phyloP scores from a whole-genome alignment of 371 early-diverging fungal species.

The Blastocladiella emersonii region DNA sequence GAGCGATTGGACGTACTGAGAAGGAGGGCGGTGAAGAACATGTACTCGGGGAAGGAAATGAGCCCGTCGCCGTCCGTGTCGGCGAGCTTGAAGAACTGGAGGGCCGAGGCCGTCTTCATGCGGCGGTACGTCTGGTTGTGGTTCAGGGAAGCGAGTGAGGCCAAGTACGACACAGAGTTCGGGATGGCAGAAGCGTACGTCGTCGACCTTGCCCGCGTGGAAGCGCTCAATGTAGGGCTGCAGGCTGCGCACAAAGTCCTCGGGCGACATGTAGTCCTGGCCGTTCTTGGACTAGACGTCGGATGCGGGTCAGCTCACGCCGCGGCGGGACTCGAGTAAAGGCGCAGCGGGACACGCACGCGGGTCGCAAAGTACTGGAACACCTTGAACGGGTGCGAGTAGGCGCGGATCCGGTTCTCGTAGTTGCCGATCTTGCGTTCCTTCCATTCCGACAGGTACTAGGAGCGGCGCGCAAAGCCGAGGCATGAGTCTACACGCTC shows the following conservation, averaged over 20 bases:
- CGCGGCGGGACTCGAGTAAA: background rate
- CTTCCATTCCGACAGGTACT: too few species aligned
- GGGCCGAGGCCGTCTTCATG: slow-evolving; percentile 8
- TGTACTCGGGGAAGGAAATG: slow-evolving; percentile 21
- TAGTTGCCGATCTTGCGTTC: background rate
- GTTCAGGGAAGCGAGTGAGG: background rate
- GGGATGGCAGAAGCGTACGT: too few species aligned
- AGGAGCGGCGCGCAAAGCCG: too few species aligned
- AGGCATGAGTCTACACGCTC: too few species aligned
- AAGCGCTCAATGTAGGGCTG: slow-evolving; percentile 11
- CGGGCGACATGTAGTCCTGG: slow-evolving; percentile 19
- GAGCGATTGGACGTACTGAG: slow-evolving; percentile 10
- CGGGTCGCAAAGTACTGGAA: slow-evolving; percentile 24
- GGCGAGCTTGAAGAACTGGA: slow-evolving; percentile 17
- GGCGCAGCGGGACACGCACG: background rate
- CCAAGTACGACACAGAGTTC: too few species aligned
- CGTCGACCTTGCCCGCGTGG: too few species aligned
- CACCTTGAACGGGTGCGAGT: slow-evolving; percentile 22
- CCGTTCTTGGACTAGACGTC: slow-evolving; percentile 5
- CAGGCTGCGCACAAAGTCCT: slow-evolving; percentile 21
- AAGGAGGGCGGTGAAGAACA: slow-evolving; percentile 18
- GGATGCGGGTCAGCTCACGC: slow-evolving; percentile 6
- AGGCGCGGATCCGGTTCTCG: slow-evolving; percentile 19
- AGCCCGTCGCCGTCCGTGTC: slow-evolving; percentile 23
- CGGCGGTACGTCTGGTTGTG: background rate